Conservation (phyloP, 2,329 filamentous ascomycete genomes). For the Arachnomyces sp. region DNA sequence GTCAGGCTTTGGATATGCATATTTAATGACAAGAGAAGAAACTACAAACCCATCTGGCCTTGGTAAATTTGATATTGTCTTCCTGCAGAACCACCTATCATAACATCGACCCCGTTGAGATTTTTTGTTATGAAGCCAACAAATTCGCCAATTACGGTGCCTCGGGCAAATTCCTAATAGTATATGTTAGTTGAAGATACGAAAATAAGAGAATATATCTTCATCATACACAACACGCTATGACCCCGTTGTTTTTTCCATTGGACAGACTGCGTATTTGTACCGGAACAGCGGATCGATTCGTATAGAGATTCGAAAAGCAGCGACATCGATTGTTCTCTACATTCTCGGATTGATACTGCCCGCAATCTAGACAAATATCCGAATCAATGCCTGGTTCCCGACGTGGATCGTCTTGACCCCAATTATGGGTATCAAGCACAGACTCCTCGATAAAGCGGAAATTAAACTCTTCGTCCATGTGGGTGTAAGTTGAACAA, state of each 20-base stretch:
- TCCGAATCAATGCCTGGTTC: constrained; percentile 26
- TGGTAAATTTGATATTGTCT: constrained; percentile 52
- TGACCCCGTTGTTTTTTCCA: constrained; percentile 49
- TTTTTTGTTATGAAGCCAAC: constrained; percentile 49
- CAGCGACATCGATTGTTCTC: constrained; percentile 45
- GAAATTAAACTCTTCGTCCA: constrained; percentile 15
- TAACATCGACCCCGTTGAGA: constrained; percentile 47
- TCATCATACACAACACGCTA: constrained; percentile 19
- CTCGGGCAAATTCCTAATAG: constrained; percentile 43
- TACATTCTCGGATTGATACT: constrained; percentile 45
- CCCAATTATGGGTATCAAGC: constrained; percentile 44
- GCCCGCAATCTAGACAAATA: constrained; percentile 40
- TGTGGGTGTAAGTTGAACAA: constrained; percentile 16
- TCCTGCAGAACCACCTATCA: constrained; percentile 39
- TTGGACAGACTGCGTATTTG: constrained; percentile 47
- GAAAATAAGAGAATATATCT: background rate
- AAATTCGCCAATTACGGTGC: constrained; percentile 49
- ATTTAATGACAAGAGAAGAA: background rate
- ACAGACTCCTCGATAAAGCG: constrained; percentile 38
- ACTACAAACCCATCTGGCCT: constrained; percentile 30
- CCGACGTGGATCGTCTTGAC: constrained; percentile 44
- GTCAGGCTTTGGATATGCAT: too few relatives aligned
- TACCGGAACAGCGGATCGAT: constrained; percentile 37
- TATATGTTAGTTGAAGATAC: constrained; percentile 21
- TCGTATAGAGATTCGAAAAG: constrained; percentile 47